Percentiles rank a stretch among this genome's conserved stretches.
These are phyloP conservation scores for Diaporthe sp. DNA, from an alignment of 2,329 filamentous ascomycete genomes.

Conservation along the genomic window DNA sequence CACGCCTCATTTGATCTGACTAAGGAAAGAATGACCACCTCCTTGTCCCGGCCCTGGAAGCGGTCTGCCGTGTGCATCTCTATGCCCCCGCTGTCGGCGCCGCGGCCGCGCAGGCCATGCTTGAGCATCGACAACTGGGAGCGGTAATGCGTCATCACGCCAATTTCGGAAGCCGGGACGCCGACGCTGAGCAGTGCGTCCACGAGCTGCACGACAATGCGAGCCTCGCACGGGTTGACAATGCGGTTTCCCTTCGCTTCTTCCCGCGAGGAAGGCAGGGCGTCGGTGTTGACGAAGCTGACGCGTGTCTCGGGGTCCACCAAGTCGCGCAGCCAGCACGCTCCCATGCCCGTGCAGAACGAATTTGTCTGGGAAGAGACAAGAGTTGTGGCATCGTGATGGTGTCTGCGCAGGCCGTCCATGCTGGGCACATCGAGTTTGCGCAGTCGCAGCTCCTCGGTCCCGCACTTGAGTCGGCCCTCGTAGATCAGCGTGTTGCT, in stretches of 20 bases:
- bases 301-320: slow-evolving; percentile 80
- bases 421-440: slow-evolving; percentile 78
- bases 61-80: slow-evolving; percentile 98
- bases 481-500: slow-evolving; percentile 94
- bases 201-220: slow-evolving; percentile 83
- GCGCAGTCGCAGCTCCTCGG: slow-evolving; percentile 76
- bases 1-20: slow-evolving; percentile 88
- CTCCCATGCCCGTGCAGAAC: slow-evolving; percentile 65
- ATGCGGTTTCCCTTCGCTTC: slow-evolving; percentile 85
- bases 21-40: slow-evolving; percentile 87
- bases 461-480: slow-evolving; percentile 92
- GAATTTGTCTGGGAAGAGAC: slow-evolving; percentile 47
- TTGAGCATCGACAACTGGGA: slow-evolving; percentile 89
- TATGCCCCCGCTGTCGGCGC: slow-evolving; percentile 63
- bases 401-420: slow-evolving; percentile 68
- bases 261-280: slow-evolving; percentile 75
- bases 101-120: slow-evolving; percentile 72
- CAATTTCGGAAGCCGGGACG: slow-evolving; percentile 81
- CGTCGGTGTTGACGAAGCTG: slow-evolving; percentile 91
- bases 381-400: slow-evolving; percentile 63
- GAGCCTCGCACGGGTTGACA: slow-evolving; percentile 87
- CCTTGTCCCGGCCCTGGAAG: slow-evolving; percentile 96
- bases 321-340: slow-evolving; percentile 83
- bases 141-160: slow-evolving; percentile 97
- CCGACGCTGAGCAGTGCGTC: slow-evolving; percentile 82